phyloP scores from a whole-genome alignment of 1,284 basidiomycete genomes.

The Cryptococcus jaspeensis region DNA sequence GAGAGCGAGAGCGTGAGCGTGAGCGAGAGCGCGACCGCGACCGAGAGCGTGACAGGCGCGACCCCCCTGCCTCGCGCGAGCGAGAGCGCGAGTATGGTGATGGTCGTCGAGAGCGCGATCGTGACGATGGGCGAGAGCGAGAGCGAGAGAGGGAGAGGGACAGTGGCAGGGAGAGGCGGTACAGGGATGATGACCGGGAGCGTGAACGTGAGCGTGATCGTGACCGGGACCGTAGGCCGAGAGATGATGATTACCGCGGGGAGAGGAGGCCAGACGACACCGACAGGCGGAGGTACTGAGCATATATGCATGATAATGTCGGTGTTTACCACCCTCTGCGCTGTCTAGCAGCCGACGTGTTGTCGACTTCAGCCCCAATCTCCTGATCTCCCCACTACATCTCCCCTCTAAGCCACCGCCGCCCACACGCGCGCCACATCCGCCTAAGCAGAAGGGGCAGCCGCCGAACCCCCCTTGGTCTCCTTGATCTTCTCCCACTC shows the following conservation, averaged over 20 bases:
- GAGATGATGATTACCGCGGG: conserved; percentile 15
- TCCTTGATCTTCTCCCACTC: conserved; percentile 12
- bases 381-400: no score
- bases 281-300: background rate
- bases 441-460: no score
- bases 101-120: conserved; percentile 3
- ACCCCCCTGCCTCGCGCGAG: background rate
- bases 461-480: background rate
- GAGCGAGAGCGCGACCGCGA: conserved; percentile 2
- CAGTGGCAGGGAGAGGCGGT: background rate
- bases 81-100: background rate
- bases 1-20: conserved; percentile 8
- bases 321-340: background rate
- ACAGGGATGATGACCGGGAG: conserved; percentile 3
- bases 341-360: no score
- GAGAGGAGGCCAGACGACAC: conserved; percentile 16
- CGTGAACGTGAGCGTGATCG: background rate
- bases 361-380: no score
- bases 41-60: background rate
- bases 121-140: conserved; percentile 6
- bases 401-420: no score
- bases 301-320: background rate
- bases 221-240: conserved; percentile 7
- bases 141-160: conserved; percentile 1
- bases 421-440: no score